Evolutionary conservation across 768 basidiomycete species (phyloP), one percentile per base, ranked within the genome.

Genomic region (Tricholoma flavovirens): DNA sequence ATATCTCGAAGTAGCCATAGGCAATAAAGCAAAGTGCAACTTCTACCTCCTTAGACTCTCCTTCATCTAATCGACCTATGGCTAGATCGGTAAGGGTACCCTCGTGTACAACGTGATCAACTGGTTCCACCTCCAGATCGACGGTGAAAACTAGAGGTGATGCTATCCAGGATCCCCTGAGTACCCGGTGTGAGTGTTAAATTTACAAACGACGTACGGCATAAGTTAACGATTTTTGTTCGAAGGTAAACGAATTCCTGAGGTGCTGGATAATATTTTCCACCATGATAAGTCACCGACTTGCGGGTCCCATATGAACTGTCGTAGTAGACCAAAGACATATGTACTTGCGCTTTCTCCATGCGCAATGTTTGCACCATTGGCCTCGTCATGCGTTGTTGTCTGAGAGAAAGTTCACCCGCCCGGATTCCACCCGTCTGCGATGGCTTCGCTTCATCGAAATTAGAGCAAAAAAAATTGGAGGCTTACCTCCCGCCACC

Each of bases 401-500:
- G 78, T 54, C 95, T 78, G 30, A 98, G 74, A 7, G 86, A 87
- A 33, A 98, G 72, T 56, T 83, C 80, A 4, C 96, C 96, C 3
- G 76, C 74, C 17, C 96, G 84, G 33, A 74, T 78, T 2, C 92
- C 91, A 26, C 87, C 90, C 48, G 83, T 86, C 95, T 98, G 63
- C 14, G 19, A 46, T 11, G 42, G 53, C 10, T 62, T 14, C 21
- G 50, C 49, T 22, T 50, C 38, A 19, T 26, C 40, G 38, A 49
- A 29, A 60, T 3, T n/a, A 7, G 19, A 15, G 19, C 14, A 11
- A 43, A 52, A 53, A 15, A 3, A 22, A n/a, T n/a, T 17, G 56
- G 52, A 35, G 30, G 53, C 81, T 56, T 57, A 93, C 95, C 82
- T 98, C 97, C 65, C 80, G 80, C 97, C 97, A 99, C 15, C 75